These are phyloP conservation scores for Alternaria rosae DNA, from an alignment of 2,329 filamentous ascomycete species.

Conservation along the genomic window DNA sequence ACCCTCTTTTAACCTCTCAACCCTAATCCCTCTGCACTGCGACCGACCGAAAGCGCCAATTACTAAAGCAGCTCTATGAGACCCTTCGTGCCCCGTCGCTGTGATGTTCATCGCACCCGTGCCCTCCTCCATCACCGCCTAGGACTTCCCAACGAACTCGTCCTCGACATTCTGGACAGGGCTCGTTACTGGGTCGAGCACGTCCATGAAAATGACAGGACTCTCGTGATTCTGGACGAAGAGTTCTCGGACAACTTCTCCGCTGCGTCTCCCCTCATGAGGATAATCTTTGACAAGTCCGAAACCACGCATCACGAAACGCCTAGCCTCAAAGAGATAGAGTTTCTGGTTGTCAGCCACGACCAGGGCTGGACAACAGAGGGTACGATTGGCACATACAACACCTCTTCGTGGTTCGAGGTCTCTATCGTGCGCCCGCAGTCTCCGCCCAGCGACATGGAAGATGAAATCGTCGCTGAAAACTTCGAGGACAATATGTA, in stretches of 20 bases:
- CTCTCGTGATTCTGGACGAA: constrained; percentile 8
- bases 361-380: constrained; percentile 33
- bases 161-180: constrained; percentile 22
- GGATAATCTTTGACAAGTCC: neutral
- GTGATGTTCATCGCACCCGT: constrained; percentile 2
- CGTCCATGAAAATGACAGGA: neutral
- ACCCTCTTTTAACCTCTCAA: constrained; percentile 14
- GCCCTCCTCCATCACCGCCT: constrained; percentile 14
- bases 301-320: neutral
- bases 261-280: constrained; percentile 12
- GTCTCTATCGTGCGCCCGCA: constrained; percentile 16
- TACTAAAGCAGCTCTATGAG: neutral
- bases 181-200: constrained; percentile 23
- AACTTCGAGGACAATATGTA: neutral
- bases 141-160: constrained; percentile 22
- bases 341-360: constrained; percentile 27
- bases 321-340: constrained; percentile 22
- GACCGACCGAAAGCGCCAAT: constrained; percentile 5
- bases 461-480: neutral
- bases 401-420: constrained; percentile 33
- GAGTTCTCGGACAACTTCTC: constrained; percentile 13
- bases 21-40: constrained; percentile 13
- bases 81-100: neutral
- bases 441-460: too few relatives aligned
- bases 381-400: constrained; percentile 15